Conservation (phyloP, 495 filamentous ascomycete genomes). For the Niebla homalea region DNA sequence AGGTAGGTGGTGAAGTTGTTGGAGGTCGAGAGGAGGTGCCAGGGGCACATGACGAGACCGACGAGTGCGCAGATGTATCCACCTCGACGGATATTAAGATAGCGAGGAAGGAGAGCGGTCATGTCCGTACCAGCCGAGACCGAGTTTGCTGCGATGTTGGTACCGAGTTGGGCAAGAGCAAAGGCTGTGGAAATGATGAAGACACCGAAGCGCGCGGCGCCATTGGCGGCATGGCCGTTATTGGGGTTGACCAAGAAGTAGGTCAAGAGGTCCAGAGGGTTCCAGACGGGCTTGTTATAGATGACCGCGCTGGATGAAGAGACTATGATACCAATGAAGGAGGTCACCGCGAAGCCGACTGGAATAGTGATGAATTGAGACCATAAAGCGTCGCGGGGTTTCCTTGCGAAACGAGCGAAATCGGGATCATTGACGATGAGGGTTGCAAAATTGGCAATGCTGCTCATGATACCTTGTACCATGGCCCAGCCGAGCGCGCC, state of each 20-base stretch:
- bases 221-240: constrained; percentile 44
- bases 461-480: constrained; percentile 71
- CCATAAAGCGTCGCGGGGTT: constrained; percentile 75
- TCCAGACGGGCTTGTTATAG: constrained; percentile 70
- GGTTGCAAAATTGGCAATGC: constrained; percentile 87
- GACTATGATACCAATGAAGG: constrained; percentile 87
- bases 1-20: constrained; percentile 94
- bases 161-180: constrained; percentile 75
- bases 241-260: constrained; percentile 42
- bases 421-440: constrained; percentile 78
- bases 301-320: constrained; percentile 75
- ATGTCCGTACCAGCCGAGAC: constrained; percentile 84
- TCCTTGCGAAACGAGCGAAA: constrained; percentile 74
- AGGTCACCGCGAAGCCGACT: constrained; percentile 73
- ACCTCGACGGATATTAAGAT: constrained; percentile 76
- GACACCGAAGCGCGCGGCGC: constrained; percentile 70
- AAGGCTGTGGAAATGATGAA: constrained; percentile 79
- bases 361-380: constrained; percentile 82
- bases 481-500: constrained; percentile 67
- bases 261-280: constrained; percentile 64
- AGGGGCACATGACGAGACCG: constrained; percentile 76
- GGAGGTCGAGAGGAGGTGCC: constrained; percentile 53
- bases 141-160: constrained; percentile 87
- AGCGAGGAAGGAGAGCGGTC: constrained; percentile 80
- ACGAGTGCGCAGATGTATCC: constrained; percentile 78